Conservation (phyloP, 1,139 yeast genomes). For the Candida buenavistaensis region DNA sequence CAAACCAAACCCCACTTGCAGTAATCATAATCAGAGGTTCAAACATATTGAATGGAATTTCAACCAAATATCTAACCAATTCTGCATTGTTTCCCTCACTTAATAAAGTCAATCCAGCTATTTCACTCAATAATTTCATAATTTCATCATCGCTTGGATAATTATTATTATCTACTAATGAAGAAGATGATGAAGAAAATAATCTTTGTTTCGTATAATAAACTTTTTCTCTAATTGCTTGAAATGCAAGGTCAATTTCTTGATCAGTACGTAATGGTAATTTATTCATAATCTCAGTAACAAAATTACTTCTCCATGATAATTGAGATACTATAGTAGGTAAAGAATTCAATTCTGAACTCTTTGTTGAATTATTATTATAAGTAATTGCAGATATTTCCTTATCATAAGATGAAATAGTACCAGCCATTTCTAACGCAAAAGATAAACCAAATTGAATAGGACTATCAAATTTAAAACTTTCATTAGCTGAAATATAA, state of each 20-base stretch:
- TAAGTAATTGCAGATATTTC: constrained; percentile 44
- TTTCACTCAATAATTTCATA: constrained; percentile 46
- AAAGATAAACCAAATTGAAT: constrained; percentile 82
- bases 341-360: constrained; percentile 51
- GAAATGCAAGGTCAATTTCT: constrained; percentile 24
- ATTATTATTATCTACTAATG: background rate
- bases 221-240: constrained; percentile 24
- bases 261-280: constrained; percentile 33
- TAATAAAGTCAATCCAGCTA: constrained; percentile 49
- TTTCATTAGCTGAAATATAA: constrained; percentile 58
- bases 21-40: constrained; percentile 61
- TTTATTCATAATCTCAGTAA: constrained; percentile 39
- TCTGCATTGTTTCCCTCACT: constrained; percentile 50
- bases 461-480: constrained; percentile 28
- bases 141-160: constrained; percentile 26
- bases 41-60: constrained; percentile 69
- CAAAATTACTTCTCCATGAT: constrained; percentile 64
- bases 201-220: constrained; percentile 15
- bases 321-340: constrained; percentile 79
- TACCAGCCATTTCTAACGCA: constrained; percentile 87
- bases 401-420: constrained; percentile 62
- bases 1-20: constrained; percentile 79
- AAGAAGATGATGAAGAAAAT: background rate
- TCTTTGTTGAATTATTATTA: constrained; percentile 22
- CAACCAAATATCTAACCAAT: constrained; percentile 58